phyloP scores from a whole-genome alignment of 2,329 filamentous ascomycete genomes.

The Delphinella strobiligena region DNA sequence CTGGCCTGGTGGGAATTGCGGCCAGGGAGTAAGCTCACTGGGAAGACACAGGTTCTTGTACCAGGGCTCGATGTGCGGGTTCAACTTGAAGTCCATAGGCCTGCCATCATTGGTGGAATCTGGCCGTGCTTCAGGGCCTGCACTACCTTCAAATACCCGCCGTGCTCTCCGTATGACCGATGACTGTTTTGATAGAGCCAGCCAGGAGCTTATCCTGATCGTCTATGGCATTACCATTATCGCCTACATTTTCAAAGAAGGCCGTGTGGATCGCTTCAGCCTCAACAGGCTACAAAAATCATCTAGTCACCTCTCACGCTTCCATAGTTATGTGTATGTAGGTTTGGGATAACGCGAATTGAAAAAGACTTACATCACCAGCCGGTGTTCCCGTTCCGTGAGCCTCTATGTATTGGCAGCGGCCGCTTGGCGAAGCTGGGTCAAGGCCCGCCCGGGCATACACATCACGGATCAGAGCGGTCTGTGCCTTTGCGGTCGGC shows the following conservation, averaged over 20 bases:
- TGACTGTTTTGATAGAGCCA: conserved; percentile 20
- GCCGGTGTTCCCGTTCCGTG: conserved; percentile 20
- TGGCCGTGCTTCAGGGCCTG: conserved; percentile 14
- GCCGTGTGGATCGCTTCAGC: conserved; percentile 12
- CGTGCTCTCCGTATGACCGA: conserved; percentile 39
- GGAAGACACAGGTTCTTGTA: too few relatives aligned
- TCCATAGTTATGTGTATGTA: too few relatives aligned
- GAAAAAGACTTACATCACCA: too few relatives aligned
- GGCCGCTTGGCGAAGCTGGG: neutral
- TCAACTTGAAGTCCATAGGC: too few relatives aligned
- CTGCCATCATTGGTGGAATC: conserved; percentile 18
- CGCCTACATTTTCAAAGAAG: too few relatives aligned
- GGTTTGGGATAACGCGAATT: too few relatives aligned
- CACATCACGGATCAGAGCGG: conserved; percentile 21
- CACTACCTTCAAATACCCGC: conserved; percentile 33
- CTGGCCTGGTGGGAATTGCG: neutral
- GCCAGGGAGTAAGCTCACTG: neutral
- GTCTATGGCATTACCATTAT: neutral
- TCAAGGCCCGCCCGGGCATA: conserved; percentile 27
- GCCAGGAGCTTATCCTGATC: conserved; percentile 9
- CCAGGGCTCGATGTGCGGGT: too few relatives aligned
- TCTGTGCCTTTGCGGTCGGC: conserved; percentile 26
- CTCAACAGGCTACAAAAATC: too few relatives aligned
- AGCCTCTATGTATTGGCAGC: conserved; percentile 12
- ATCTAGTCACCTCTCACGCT: too few relatives aligned